phyloP scores from a whole-genome alignment of 129 eudicot species.

The Flaveria robusta region DNA sequence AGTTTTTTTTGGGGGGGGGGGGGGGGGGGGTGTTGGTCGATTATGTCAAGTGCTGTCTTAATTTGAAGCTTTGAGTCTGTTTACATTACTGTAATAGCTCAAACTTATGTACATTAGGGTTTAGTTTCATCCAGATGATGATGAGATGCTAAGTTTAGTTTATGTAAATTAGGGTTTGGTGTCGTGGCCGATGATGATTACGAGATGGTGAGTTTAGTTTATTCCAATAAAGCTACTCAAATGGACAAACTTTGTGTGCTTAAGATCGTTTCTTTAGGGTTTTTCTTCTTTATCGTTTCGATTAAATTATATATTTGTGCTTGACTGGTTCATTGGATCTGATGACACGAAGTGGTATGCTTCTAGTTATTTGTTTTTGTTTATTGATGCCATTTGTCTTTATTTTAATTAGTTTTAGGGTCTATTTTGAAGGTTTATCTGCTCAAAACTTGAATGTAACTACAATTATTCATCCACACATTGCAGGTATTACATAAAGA shows the following conservation, averaged over 20 bases:
- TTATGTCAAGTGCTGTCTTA: neutral
- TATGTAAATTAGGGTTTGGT: neutral
- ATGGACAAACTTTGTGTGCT: neutral
- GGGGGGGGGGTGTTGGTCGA: neutral
- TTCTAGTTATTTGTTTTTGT: neutral
- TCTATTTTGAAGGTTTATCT: constrained; percentile 13
- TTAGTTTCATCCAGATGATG: constrained; percentile 16
- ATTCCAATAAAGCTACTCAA: constrained; percentile 1
- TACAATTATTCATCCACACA: constrained; percentile 1
- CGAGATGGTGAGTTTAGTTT: neutral
- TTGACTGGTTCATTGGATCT: constrained; percentile 16
- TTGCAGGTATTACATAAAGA: neutral
- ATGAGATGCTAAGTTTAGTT: neutral
- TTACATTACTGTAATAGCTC: constrained; percentile 1
- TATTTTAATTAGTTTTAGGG: neutral
- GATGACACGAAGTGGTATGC: neutral
- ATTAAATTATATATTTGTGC: neutral
- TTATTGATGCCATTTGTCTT: neutral
- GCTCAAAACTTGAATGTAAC: neutral
- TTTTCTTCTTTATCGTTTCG: neutral
- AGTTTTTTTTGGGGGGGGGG: too few species aligned
- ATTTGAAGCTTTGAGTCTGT: neutral
- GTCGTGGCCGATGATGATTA: neutral
- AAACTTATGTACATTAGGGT: constrained; percentile 4
- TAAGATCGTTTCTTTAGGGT: constrained; percentile 21